Base-by-base conservation (phyloP, 2,329 filamentous ascomycete genomes). In the Pezizomycotina sp. region DNA sequence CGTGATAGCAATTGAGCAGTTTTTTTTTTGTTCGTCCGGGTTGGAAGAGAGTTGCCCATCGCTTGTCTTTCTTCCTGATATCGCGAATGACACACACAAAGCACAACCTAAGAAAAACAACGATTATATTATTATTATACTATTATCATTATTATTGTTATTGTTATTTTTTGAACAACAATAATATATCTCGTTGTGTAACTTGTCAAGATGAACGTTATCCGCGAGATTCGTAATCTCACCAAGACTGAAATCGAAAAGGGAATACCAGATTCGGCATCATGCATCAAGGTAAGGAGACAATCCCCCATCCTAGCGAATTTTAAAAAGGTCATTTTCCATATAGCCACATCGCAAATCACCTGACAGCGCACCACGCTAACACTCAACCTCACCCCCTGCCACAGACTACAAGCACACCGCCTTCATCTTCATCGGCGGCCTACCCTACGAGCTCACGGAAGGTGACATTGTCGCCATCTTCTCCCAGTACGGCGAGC, bases 371-470 rank as follows among this genome's bases (percentile, higher is more conserved):
- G 68, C 76, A 2, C 76, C 84, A n/a, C n/a, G n/a, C n/a, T 26
- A 74, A 83, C 59, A 86, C 77, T 46, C 93, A 86, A 38, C 95
- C 86, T 86, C 86, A 95, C 57, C 76, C 77, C n/a, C n/a, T n/a
- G n/a, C n/a, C n/a, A n/a, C n/a, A 56, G 91, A 98, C 63, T 98
- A 95, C 61, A 80, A 82, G 60, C 89, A 92, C 62, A 95, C 89
- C 2, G 91, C 89, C 42, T 98, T 86, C 58, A 64, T 98, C 55
- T 92, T 93, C 64, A 84, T 98, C 50, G 91, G 91, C 53, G 86
- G 86, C 18, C 68, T 98, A 8, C 82, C 84, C 3, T 92, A 79
- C 59, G 81, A 92, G 53, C 68, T 98, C 25, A 83, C 82, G 31
- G 89, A 98, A 62, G 91, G 91, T 58, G 89, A 98, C 59, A 69